These are phyloP conservation scores for Aspergillus ochraceus DNA, from an alignment of 2,329 filamentous ascomycete species.

Conservation along the genomic window DNA sequence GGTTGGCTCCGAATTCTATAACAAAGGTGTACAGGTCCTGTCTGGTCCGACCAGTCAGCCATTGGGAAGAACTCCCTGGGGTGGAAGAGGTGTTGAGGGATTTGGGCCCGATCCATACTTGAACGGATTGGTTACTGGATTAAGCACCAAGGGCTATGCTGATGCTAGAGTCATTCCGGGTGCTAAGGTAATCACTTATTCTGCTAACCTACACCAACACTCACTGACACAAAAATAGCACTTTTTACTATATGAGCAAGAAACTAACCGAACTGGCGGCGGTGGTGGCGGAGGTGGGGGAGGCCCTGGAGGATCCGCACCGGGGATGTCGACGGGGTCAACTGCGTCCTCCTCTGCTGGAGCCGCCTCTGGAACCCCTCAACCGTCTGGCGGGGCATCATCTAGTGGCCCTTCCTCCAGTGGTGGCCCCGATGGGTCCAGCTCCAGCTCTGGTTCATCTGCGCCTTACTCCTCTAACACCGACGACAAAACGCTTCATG, in stretches of 20 bases:
- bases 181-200: conserved; percentile 1
- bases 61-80: conserved; percentile 20
- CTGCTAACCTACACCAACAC: too few species aligned
- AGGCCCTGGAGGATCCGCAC: background rate
- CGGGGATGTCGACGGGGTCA: background rate
- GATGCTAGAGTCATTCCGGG: conserved; percentile 46
- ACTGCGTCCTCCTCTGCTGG: background rate
- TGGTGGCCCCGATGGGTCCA: background rate
- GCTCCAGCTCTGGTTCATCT: conserved; percentile 9
- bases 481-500: conserved; percentile 73
- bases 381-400: background rate
- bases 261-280: conserved; percentile 45
- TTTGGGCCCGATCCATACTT: conserved; percentile 48
- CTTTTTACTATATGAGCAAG: conserved; percentile 67
- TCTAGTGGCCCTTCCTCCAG: background rate
- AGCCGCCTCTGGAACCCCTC: background rate
- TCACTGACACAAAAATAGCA: conserved; percentile 25
- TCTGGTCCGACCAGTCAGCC: conserved; percentile 20
- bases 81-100: conserved; percentile 36
- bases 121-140: conserved; percentile 44
- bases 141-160: conserved; percentile 55
- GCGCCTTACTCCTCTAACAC: conserved; percentile 51
- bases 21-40: conserved; percentile 20
- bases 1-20: conserved; percentile 19
- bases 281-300: background rate